Evolutionary conservation across 164 flowering plant genomes (phyloP).

Genomic region (Paratinospora sagittata): DNA sequence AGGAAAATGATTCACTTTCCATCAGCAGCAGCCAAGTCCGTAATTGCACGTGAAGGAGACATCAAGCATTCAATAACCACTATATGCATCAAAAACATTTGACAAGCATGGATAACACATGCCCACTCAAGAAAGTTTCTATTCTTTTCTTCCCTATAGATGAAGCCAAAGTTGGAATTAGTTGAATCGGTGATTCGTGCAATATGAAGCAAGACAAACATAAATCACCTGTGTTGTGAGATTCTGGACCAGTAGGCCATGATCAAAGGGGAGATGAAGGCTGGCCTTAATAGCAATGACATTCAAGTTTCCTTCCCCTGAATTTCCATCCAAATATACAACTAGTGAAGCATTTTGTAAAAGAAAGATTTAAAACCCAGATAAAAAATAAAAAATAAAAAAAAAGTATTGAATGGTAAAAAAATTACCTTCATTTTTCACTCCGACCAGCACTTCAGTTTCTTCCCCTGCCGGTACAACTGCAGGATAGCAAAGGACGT

Average conservation of each 20-base stretch:
- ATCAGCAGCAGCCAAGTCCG: neutral
- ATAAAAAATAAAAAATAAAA: too few species aligned
- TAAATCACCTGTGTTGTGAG: slow-evolving; percentile 66
- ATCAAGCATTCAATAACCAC: neutral
- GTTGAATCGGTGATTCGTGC: neutral
- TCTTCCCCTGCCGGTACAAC: slow-evolving; percentile 84
- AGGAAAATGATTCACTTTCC: neutral
- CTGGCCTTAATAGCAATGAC: slow-evolving; percentile 74
- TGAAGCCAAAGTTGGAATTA: neutral
- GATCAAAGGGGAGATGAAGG: slow-evolving; percentile 83
- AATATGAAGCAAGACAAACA: neutral
- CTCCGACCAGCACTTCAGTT: slow-evolving; percentile 73
- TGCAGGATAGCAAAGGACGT: slow-evolving; percentile 22
- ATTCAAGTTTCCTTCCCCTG: slow-evolving; percentile 64
- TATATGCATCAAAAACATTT: neutral
- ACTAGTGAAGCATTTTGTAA: neutral
- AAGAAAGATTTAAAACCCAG: neutral
- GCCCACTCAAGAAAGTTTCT: neutral
- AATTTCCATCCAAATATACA: neutral
- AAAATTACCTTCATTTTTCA: slow-evolving; percentile 75
- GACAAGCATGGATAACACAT: neutral
- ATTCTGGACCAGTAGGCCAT: slow-evolving; percentile 63
- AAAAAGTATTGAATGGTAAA: too few species aligned
- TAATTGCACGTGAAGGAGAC: neutral
- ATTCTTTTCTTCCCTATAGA: neutral